Percentiles rank a stretch among this genome's conserved stretches.
These are phyloP conservation scores for Cercospora citrullina DNA, from an alignment of 2,329 filamentous ascomycete species.

Conservation along the genomic window DNA sequence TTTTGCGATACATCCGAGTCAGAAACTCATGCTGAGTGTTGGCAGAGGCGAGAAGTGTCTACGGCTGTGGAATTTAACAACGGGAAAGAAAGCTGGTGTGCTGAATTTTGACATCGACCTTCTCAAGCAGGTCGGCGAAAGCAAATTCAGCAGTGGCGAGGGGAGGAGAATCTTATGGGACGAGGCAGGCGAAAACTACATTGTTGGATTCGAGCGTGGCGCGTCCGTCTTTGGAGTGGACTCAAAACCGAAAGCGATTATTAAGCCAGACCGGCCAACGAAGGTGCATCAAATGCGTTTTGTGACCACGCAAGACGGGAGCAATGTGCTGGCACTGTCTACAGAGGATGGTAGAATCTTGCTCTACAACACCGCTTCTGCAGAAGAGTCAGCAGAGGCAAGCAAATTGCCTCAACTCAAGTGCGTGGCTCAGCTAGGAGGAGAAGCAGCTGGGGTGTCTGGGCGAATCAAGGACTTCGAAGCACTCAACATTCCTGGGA, in stretches of 20 bases:
- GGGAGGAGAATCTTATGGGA: conserved; percentile 82
- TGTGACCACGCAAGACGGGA: conserved; percentile 48
- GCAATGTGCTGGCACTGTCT: conserved; percentile 66
- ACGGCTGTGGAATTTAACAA: conserved; percentile 94
- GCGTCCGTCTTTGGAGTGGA: conserved; percentile 85
- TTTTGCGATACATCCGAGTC: conserved; percentile 91
- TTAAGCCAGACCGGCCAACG: conserved; percentile 66
- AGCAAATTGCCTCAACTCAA: conserved; percentile 34
- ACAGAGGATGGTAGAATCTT: conserved; percentile 88
- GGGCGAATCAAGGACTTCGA: conserved; percentile 88
- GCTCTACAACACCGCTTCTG: conserved; percentile 68
- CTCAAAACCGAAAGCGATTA: conserved; percentile 73
- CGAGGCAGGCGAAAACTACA: conserved; percentile 74
- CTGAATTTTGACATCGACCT: conserved; percentile 77
- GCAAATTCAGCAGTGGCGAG: conserved; percentile 75
- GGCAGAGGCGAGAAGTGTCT: conserved; percentile 87
- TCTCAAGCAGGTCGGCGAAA: conserved; percentile 73
- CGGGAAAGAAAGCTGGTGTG: conserved; percentile 91
- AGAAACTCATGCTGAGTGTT: conserved; percentile 95
- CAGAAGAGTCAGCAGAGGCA: conserved; percentile 26
- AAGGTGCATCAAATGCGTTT: conserved; percentile 86
- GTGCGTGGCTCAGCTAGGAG: conserved; percentile 75
- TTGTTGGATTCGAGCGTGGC: conserved; percentile 84
- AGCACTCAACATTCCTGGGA: conserved; percentile 52
- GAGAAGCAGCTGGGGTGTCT: conserved; percentile 59